These are phyloP conservation scores for Amaranthus palmeri DNA, from an alignment of 148 eudicot genomes.

Conservation along the genomic window DNA sequence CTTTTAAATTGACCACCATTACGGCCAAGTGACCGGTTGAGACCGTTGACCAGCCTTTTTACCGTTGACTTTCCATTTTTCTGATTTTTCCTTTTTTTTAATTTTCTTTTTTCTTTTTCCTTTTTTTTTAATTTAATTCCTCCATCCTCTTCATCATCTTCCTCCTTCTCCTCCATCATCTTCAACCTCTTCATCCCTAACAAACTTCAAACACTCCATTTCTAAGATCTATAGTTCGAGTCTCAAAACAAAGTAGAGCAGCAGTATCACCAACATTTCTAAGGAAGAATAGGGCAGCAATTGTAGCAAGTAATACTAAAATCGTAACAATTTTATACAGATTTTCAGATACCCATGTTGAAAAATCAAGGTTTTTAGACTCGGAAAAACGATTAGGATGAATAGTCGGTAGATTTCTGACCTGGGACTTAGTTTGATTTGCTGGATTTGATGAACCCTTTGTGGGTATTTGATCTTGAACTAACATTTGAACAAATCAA, in stretches of 20 bases:
- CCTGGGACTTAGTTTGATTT: slow-evolving; percentile 42
- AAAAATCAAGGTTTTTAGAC: slow-evolving; percentile 60
- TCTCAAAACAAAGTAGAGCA: slow-evolving; percentile 62
- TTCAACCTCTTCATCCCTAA: too few relatives aligned
- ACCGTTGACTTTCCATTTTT: too few relatives aligned
- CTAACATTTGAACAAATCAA: slow-evolving; percentile 45
- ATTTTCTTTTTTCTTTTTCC: too few relatives aligned
- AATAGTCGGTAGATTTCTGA: slow-evolving; percentile 28
- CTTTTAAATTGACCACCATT: too few relatives aligned
- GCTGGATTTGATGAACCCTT: slow-evolving; percentile 25
- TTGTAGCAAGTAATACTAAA: slow-evolving; percentile 48
- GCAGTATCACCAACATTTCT: slow-evolving; percentile 59
- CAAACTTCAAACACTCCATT: too few relatives aligned
- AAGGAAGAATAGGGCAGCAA: slow-evolving; percentile 74
- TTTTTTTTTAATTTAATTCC: too few relatives aligned
- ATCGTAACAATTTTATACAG: slow-evolving; percentile 56
- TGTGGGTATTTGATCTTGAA: slow-evolving; percentile 48
- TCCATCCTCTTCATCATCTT: too few relatives aligned
- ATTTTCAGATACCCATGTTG: slow-evolving; percentile 77
- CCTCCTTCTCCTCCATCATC: too few relatives aligned
- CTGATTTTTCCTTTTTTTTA: too few relatives aligned
- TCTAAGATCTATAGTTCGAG: slow-evolving; percentile 37
- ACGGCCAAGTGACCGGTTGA: too few relatives aligned
- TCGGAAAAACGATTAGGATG: slow-evolving; percentile 36
- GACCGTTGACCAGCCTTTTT: too few relatives aligned